Base-by-base conservation (phyloP, 148 eudicot species). In the Chenopodium album region DNA sequence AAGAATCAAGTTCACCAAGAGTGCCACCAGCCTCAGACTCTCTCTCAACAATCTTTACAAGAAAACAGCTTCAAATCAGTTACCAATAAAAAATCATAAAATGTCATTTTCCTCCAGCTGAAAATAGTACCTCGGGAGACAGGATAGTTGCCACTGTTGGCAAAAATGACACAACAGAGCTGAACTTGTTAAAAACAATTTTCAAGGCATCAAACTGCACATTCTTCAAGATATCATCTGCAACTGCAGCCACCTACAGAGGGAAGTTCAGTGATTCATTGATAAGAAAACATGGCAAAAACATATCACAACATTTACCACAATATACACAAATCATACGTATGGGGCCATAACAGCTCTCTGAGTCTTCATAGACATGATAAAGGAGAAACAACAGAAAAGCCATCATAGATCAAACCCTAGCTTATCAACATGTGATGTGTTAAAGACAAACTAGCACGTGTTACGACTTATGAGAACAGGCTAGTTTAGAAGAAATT, bases 191-290 rank as follows among this genome's bases (percentile, higher is more conserved):
- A 87, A 76, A 96, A 22, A 96, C 88, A 81, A 96, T 88, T 87
- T 94, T 92, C 76, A 96, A 67, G n/a, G 99, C 99, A 85, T 96
- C 99, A 90, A 73, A 96, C 81, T 96, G 88, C 50, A 93, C 94
- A 81, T 92, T 92, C 88, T 96, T 96, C 87, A 96, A 83, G 80
- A 96, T 92, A 83, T 96, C 99, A 87, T 96, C 97, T 26, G 97
- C 99, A 80, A 96, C 73, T 69, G 88, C 95, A 80, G 99, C 89
- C 82, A 96, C 93, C 99, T 96, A 86, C n/a, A 81, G 54, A 77
- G 71, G 47, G 64, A n/a, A 80, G 48, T 32, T 73, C 41, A 29
- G 59, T 22, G 47, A 54, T 54, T 20, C 7, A 73, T 23, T n/a
- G 72, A 13, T 65, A 20, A 73, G 50, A 12, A 68, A 34, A 80